phyloP scores from a whole-genome alignment of 1,284 basidiomycete species.

The Albatrellus sp. region DNA sequence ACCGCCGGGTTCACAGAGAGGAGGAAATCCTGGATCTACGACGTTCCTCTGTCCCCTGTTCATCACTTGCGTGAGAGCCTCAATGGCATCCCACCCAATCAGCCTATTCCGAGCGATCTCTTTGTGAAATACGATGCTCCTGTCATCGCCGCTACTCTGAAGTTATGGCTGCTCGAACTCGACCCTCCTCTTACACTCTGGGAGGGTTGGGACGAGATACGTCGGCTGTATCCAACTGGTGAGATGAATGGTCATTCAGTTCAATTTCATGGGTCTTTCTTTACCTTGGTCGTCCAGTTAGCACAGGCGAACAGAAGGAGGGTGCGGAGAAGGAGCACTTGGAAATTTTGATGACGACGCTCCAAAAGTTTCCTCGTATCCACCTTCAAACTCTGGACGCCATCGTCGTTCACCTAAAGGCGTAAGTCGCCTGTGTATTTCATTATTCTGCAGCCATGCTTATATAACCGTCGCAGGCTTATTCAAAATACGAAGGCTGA shows the following conservation, averaged over 20 bases:
- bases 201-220: conserved; percentile 85
- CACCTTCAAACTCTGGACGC: conserved; percentile 79
- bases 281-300: conserved; percentile 21
- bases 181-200: conserved; percentile 73
- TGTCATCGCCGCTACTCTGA: conserved; percentile 73
- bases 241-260: conserved; percentile 6
- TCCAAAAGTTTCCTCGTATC: conserved; percentile 67
- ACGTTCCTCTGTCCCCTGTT: conserved; percentile 70
- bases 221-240: conserved; percentile 69
- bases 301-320: conserved; percentile 32
- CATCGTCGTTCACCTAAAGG: conserved; percentile 66
- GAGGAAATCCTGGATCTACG: conserved; percentile 88
- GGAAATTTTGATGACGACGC: conserved; percentile 53
- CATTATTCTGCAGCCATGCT: conserved; percentile 1
- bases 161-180: conserved; percentile 80
- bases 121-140: conserved; percentile 74
- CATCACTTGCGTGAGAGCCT: conserved; percentile 78
- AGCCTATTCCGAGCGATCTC: conserved; percentile 53
- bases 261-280: background rate
- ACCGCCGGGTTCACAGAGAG: conserved; percentile 40
- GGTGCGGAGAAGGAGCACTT: conserved; percentile 44
- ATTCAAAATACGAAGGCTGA: conserved; percentile 58
- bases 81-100: conserved; percentile 57
- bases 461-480: conserved; percentile 30
- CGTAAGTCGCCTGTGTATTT: conserved; percentile 31